Evolutionary conservation across 768 basidiomycete genomes (phyloP), one percentile per base, ranked within the genome.

Genomic region (Russula lepida): DNA sequence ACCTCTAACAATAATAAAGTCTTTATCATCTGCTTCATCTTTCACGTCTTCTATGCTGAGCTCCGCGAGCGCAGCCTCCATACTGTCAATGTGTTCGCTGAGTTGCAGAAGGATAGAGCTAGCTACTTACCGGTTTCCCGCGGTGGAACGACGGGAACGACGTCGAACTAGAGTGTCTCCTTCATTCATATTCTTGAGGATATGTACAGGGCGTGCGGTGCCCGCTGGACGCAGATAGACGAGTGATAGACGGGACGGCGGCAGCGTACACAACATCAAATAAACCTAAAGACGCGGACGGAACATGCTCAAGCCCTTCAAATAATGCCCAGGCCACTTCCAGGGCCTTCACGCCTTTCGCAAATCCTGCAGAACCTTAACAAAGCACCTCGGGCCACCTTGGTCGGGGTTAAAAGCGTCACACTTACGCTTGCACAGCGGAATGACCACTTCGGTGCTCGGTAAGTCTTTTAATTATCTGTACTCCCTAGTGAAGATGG

Each of bases 11-110:
- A 83, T 72, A 4, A 81, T 68, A 54, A 91, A 94, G 54, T 94
- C 91, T 0, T 72, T 71, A 64, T 90, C 87, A 15, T 89, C 90
- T 3, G 74, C 71, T 33, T 90, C 86, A 46, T 82, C 80, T 11
- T 74, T 72, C 17, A 77, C 71, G 54, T 82, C 81, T 25, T 74
- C 69, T 13, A 72, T 75, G 17, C 77, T 79, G 72, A 86, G 81
- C 70, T 87, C 86, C 2, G 89, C 89, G 65, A 92, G 73, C 6
- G 86, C 89, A 7, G 84, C 80, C 69, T 85, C 84, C 88, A 91
- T 89, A 54, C 89, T 90, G 58, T 41, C 7, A 23, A 58, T 7
- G 8, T 37, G 54, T 64, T 66, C 53, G 63, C 48, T 32, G 19
- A 60, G 19, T 33, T 1, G 30, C 39, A 12, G 9, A 19, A 19